A percentile compares a stretch with the other conserved stretches of the same genome.
These are phyloP conservation scores for Phytophthora sansomeana DNA, from an alignment of 352 stramenopile genomes.

Conservation along the genomic window DNA sequence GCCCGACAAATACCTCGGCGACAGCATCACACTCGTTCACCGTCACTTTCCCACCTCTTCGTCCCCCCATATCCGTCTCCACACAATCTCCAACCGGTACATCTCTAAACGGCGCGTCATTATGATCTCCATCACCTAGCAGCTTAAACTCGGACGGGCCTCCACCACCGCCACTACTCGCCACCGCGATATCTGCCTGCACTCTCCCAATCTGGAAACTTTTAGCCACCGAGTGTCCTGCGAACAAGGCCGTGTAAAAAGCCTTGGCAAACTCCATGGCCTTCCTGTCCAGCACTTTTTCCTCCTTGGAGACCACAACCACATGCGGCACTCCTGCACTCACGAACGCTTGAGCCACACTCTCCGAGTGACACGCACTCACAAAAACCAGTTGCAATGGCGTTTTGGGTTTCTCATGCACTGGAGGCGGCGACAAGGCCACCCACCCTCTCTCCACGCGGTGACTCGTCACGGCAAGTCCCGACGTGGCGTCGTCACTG, in stretches of 20 bases:
- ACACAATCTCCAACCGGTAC: constrained; percentile 57
- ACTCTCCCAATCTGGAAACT: constrained; percentile 89
- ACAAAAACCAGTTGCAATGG: constrained; percentile 89
- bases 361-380: constrained; percentile 91
- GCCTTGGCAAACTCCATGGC: constrained; percentile 89
- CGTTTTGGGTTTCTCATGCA: constrained; percentile 49
- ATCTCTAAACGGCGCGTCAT: constrained; percentile 77
- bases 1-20: constrained; percentile 76
- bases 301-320: constrained; percentile 87
- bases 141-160: constrained; percentile 82
- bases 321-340: constrained; percentile 91
- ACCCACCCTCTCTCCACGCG: constrained; percentile 60
- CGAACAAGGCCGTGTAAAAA: constrained; percentile 91
- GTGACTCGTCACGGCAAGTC: constrained; percentile 37
- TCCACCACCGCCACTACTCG: constrained; percentile 24
- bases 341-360: constrained; percentile 89
- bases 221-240: constrained; percentile 72
- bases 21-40: constrained; percentile 82
- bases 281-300: constrained; percentile 89
- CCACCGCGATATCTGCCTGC: constrained; percentile 74
- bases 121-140: constrained; percentile 78
- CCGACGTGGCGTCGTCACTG: constrained; percentile 25
- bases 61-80: constrained; percentile 61
- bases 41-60: constrained; percentile 27
- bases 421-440: constrained; percentile 30